Percentiles rank a stretch among this genome's conserved stretches.
Conservation (phyloP, 257 asterid species). For the Handroanthus guayacan region DNA sequence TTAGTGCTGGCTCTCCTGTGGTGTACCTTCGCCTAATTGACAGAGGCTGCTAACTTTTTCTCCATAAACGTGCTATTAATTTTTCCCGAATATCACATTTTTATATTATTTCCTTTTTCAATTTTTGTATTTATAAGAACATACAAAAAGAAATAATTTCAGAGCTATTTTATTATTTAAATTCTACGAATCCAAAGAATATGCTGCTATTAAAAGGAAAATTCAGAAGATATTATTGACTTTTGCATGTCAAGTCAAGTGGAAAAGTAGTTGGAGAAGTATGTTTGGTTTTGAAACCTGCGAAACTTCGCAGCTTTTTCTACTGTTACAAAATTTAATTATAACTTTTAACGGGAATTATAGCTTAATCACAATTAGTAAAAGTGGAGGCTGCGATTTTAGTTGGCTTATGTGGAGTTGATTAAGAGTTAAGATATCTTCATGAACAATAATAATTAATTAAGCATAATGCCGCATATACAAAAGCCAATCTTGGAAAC, state of each 20-base stretch:
- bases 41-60: not conserved
- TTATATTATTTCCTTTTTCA: not conserved
- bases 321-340: not conserved
- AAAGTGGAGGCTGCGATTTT: not conserved
- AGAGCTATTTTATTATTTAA: not conserved
- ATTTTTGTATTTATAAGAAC: not conserved
- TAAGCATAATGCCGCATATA: not conserved
- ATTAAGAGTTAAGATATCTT: not conserved
- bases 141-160: not conserved
- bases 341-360: not conserved
- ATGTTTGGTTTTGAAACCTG: not conserved
- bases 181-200: not conserved
- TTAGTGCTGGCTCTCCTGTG: not conserved
- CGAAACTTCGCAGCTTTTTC: not conserved
- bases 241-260: not conserved
- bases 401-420: not conserved
- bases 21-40: not conserved
- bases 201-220: not conserved
- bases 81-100: not conserved
- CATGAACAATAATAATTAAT: not conserved
- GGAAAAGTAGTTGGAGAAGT: not conserved
- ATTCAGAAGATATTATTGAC: slow-evolving; percentile 14
- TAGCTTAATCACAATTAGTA: slow-evolving; percentile 12
- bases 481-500: too few relatives aligned
- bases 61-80: not conserved